Conservation (phyloP, 2,329 filamentous ascomycete genomes). For the Aureobasidium pullulans region DNA sequence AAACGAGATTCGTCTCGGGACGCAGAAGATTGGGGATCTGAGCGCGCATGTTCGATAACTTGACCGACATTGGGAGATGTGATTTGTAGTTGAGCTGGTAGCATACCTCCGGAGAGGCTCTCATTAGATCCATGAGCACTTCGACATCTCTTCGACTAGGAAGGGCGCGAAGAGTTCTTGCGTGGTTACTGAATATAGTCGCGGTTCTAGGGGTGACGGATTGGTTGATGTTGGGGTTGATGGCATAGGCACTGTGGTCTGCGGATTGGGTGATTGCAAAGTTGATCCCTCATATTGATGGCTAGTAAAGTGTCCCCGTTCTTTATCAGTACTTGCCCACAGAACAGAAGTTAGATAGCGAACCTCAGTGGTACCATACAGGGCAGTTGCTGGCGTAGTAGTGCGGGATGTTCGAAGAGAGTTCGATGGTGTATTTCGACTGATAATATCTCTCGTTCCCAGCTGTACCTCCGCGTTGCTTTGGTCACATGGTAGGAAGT, state of each 20-base stretch:
- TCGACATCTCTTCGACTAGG: background rate
- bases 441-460: background rate
- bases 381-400: background rate
- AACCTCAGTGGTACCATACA: background rate
- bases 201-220: background rate
- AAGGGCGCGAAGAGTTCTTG: background rate
- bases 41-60: no score
- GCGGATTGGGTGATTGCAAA: no score
- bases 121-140: background rate
- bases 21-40: background rate
- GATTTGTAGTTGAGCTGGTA: background rate
- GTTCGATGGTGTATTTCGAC: no score
- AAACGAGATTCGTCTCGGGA: background rate
- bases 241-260: background rate
- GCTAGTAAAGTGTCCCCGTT: no score
- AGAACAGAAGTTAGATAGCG: background rate
- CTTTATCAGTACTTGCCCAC: no score
- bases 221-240: background rate
- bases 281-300: no score
- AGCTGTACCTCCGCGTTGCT: no score
- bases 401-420: no score
- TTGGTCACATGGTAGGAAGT: no score
- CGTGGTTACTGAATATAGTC: background rate
- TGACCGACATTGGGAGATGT: background rate
- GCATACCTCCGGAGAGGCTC: background rate